These are phyloP conservation scores for Stephania cephalantha DNA, from an alignment of 164 flowering plant species.

Conservation along the genomic window DNA sequence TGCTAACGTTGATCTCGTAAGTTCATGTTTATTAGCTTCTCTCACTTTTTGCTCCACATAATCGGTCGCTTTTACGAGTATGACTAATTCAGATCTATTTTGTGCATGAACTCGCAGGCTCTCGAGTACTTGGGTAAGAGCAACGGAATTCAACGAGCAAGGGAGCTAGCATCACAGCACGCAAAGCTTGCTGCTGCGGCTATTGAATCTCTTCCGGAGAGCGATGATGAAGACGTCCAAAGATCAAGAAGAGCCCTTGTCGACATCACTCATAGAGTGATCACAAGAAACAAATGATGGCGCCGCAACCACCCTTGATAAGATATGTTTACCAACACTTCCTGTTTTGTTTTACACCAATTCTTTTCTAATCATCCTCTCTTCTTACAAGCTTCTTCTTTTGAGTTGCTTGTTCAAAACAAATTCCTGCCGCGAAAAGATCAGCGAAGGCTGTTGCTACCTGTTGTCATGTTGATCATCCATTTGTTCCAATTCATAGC, in stretches of 20 bases:
- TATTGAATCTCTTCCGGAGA: constrained; percentile 71
- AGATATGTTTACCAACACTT: background rate
- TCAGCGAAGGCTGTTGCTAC: background rate
- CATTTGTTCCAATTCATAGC: too few relatives aligned
- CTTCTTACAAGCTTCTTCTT: background rate
- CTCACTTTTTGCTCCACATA: background rate
- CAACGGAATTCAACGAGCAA: constrained; percentile 64
- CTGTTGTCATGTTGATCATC: background rate
- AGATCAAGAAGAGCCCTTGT: constrained; percentile 78
- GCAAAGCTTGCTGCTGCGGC: constrained; percentile 78
- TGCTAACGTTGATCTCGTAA: constrained; percentile 71
- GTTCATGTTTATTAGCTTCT: constrained; percentile 18
- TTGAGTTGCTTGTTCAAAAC: background rate
- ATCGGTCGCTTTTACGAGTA: too few relatives aligned
- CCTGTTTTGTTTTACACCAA: background rate
- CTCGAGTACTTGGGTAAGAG: constrained; percentile 83
- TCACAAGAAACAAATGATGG: constrained; percentile 64
- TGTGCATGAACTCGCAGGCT: constrained; percentile 39
- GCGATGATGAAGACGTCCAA: constrained; percentile 57
- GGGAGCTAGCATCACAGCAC: constrained; percentile 71
- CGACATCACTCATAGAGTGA: constrained; percentile 68
- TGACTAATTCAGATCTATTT: background rate
- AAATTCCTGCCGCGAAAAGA: background rate
- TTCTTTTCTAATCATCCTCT: background rate
- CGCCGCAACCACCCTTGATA: background rate